These are phyloP conservation scores for Catharanthus roseus DNA, from an alignment of 257 asterid species.

Conservation along the genomic window DNA sequence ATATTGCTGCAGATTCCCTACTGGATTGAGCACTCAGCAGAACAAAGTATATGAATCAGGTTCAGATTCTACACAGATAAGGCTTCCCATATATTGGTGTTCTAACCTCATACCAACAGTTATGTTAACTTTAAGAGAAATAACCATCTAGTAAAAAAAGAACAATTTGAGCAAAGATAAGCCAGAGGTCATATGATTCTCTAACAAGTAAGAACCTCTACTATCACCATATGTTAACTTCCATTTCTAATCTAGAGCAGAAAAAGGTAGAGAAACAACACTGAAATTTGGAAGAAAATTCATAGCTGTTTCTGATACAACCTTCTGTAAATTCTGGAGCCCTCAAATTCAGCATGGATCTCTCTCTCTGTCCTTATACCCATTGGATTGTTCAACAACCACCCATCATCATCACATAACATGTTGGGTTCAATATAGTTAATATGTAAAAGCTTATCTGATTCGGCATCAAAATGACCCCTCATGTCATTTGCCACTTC, in stretches of 20 bases:
- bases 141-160: too few species aligned
- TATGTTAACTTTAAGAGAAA: too few species aligned
- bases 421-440: conserved; percentile 34
- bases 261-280: not conserved
- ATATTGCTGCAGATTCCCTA: not conserved
- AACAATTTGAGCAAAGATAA: not conserved
- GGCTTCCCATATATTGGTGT: not conserved
- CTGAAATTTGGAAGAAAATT: not conserved
- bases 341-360: conserved; percentile 83
- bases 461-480: conserved; percentile 52
- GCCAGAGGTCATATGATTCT: not conserved
- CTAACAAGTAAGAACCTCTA: not conserved
- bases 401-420: conserved; percentile 59
- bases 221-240: not conserved
- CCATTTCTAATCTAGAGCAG: not conserved
- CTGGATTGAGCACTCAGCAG: not conserved
- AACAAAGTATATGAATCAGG: not conserved
- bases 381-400: conserved; percentile 82
- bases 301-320: conserved; percentile 43
- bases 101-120: too few species aligned
- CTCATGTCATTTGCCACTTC: conserved; percentile 91
- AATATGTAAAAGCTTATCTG: conserved; percentile 49
- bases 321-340: conserved; percentile 73
- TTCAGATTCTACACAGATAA: not conserved
- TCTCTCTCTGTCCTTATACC: conserved; percentile 88